Evolutionary conservation across 805 yeast genomes (phyloP).

Genomic region (Kregervanrija delftensis): DNA sequence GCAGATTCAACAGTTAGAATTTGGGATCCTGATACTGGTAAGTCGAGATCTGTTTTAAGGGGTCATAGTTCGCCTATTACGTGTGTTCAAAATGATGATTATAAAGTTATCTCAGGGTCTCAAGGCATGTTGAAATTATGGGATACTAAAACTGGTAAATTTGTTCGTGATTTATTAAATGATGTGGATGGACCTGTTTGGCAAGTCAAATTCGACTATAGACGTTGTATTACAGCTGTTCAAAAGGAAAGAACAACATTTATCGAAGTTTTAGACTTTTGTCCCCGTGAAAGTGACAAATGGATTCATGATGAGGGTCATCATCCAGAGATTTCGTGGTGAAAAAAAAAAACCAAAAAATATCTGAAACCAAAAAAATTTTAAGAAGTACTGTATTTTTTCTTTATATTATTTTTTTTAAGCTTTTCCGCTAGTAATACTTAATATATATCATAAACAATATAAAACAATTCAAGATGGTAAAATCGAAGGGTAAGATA

Average conservation of each 20-base stretch:
- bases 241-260: slow-evolving; percentile 61
- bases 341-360: too few relatives aligned
- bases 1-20: slow-evolving; percentile 89
- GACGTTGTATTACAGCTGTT: slow-evolving; percentile 87
- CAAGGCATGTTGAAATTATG: slow-evolving; percentile 83
- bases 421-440: too few relatives aligned
- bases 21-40: slow-evolving; percentile 83
- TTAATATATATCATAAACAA: too few relatives aligned
- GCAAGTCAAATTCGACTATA: slow-evolving; percentile 86
- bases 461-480: background rate
- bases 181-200: slow-evolving; percentile 83
- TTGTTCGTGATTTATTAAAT: slow-evolving; percentile 63
- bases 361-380: too few relatives aligned
- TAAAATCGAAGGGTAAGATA: slow-evolving; percentile 8
- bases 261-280: slow-evolving; percentile 82
- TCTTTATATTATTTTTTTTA: too few relatives aligned
- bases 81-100: slow-evolving; percentile 85
- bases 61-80: slow-evolving; percentile 88
- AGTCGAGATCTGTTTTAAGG: slow-evolving; percentile 57
- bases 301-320: slow-evolving; percentile 1
- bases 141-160: slow-evolving; percentile 72
- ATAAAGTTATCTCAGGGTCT: slow-evolving; percentile 81
- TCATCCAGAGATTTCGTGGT: too few relatives aligned
- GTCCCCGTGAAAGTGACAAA: slow-evolving; percentile 24
- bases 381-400: too few relatives aligned